Conservation (phyloP, 768 basidiomycete genomes). For the Suillus fuscotomentosus region DNA sequence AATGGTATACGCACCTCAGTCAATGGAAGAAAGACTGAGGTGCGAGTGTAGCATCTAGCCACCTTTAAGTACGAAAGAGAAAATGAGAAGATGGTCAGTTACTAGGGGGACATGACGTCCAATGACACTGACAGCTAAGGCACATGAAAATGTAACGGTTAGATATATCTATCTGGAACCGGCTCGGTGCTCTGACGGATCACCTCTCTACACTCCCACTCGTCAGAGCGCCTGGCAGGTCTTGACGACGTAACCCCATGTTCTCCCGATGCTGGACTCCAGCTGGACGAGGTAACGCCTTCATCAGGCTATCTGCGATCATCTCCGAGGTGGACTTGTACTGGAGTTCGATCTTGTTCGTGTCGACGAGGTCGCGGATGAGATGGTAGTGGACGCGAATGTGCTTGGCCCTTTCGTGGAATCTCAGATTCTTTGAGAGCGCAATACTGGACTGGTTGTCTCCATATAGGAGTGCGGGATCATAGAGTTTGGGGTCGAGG, state of each 20-base stretch:
- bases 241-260: background rate
- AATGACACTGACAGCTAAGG: no score
- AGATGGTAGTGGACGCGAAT: slow-evolving; percentile 9
- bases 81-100: no score
- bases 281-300: background rate
- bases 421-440: slow-evolving; percentile 22
- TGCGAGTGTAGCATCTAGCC: no score
- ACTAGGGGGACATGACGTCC: no score
- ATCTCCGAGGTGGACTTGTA: background rate
- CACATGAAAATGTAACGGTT: no score
- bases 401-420: slow-evolving; percentile 34
- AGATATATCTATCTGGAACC: no score
- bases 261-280: background rate
- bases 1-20: no score
- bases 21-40: no score
- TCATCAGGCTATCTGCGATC: background rate
- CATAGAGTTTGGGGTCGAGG: background rate
- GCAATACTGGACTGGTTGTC: slow-evolving; percentile 33
- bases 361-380: slow-evolving; percentile 12
- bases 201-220: background rate
- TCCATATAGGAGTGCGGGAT: slow-evolving; percentile 15
- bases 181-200: no score
- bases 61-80: no score
- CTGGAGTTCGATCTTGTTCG: background rate
- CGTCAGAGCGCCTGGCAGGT: background rate